Evolutionary conservation across 768 basidiomycete genomes (phyloP).

Genomic region (Naganishia vaughanmartiniae): DNA sequence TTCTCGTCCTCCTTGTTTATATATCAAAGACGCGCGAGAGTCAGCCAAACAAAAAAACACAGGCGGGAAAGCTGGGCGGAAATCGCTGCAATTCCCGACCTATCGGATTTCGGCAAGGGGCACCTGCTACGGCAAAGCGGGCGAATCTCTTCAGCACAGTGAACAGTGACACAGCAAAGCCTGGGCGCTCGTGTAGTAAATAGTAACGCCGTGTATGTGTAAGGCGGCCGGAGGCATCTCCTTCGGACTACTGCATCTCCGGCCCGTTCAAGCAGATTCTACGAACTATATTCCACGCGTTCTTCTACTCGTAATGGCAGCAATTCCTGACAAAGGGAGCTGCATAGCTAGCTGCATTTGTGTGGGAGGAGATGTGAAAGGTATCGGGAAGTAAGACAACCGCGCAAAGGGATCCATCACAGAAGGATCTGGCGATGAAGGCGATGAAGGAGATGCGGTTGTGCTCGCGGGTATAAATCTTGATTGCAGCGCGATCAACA

Average conservation of each 20-base stretch:
- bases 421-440: too few relatives aligned
- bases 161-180: too few relatives aligned
- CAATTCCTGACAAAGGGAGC: not conserved
- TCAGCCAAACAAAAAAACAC: not conserved
- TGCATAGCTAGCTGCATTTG: too few relatives aligned
- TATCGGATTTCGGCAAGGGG: constrained; percentile 1
- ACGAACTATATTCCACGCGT: too few relatives aligned
- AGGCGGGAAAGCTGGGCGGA: not conserved
- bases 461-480: too few relatives aligned
- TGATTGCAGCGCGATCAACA: too few relatives aligned
- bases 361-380: too few relatives aligned
- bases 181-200: constrained; percentile 1
- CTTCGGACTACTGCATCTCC: not conserved
- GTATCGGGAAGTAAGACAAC: too few relatives aligned
- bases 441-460: too few relatives aligned
- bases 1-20: not conserved
- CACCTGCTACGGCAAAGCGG: not conserved
- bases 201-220: too few relatives aligned
- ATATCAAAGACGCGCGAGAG: constrained; percentile 7
- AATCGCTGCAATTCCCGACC: constrained; percentile 3
- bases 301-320: not conserved
- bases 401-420: too few relatives aligned
- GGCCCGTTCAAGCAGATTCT: not conserved
- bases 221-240: not conserved
- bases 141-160: too few relatives aligned